phyloP scores from a whole-genome alignment of 257 asterid genomes.

The Avicennia marina region DNA sequence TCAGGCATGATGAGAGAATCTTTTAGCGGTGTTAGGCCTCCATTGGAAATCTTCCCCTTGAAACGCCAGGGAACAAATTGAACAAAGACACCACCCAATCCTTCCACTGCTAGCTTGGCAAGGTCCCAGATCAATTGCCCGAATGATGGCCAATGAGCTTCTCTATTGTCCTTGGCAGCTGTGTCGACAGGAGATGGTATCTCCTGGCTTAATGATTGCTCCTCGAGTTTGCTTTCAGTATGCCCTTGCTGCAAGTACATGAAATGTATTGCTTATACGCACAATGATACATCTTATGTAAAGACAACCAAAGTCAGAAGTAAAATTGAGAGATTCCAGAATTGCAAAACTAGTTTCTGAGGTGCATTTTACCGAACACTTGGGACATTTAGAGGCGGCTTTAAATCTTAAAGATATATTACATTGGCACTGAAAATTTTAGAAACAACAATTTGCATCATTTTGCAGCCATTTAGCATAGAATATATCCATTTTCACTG shows the following conservation, averaged over 20 bases:
- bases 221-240: slow-evolving; percentile 27
- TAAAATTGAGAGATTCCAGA: too few species aligned
- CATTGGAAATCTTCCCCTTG: slow-evolving; percentile 27
- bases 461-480: too few species aligned
- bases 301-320: too few species aligned
- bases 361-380: too few species aligned
- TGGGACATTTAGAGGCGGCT: too few species aligned
- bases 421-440: too few species aligned
- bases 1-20: slow-evolving; percentile 86
- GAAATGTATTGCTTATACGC: background rate
- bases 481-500: too few species aligned
- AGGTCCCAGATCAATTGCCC: slow-evolving; percentile 81
- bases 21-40: slow-evolving; percentile 75
- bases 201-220: slow-evolving; percentile 40
- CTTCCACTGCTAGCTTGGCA: slow-evolving; percentile 56
- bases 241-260: slow-evolving; percentile 44
- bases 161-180: slow-evolving; percentile 52
- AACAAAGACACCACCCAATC: slow-evolving; percentile 37
- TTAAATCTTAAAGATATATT: too few species aligned
- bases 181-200: slow-evolving; percentile 33
- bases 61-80: slow-evolving; percentile 42
- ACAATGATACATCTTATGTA: too few species aligned
- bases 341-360: too few species aligned
- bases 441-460: too few species aligned
- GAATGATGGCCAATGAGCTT: slow-evolving; percentile 86